A percentile compares a stretch with the other conserved stretches of the same genome.
Evolutionary conservation across 2,329 filamentous ascomycete genomes (phyloP).

Genomic region (Cordyceps cicadae): DNA sequence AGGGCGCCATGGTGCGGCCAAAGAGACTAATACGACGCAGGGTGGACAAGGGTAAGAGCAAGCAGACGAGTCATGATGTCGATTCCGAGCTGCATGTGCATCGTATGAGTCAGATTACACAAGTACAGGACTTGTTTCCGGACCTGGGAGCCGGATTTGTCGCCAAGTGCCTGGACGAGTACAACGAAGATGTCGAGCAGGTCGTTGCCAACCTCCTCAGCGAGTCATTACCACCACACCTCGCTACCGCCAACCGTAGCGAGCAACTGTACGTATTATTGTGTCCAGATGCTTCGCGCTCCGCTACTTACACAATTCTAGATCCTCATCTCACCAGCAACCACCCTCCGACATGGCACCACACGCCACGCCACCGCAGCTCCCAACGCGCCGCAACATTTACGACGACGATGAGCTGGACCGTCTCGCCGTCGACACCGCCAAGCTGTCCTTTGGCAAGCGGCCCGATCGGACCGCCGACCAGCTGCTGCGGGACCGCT

Average conservation of each 20-base stretch:
- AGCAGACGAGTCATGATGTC: conserved; percentile 29
- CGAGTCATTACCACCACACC: conserved; percentile 60
- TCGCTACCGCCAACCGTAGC: conserved; percentile 54
- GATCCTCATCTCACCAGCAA: conserved; percentile 20
- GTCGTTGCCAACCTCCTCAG: conserved; percentile 77
- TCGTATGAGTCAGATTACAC: conserved; percentile 73
- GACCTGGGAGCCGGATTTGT: conserved; percentile 79
- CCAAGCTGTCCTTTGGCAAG: conserved; percentile 73
- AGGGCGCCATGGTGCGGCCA: conserved; percentile 43
- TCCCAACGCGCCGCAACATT: conserved; percentile 59
- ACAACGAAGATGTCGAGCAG: conserved; percentile 66
- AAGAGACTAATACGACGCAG: conserved; percentile 45
- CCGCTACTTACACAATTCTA: conserved; percentile 12
- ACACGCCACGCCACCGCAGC: conserved; percentile 47
- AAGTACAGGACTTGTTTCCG: conserved; percentile 90
- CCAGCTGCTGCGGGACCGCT: conserved; percentile 57
- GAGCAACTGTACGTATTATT: conserved; percentile 52
- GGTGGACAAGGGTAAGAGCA: conserved; percentile 58
- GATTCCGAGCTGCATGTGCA: conserved; percentile 60
- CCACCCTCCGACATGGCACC: conserved; percentile 41
- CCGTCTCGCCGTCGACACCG: conserved; percentile 55
- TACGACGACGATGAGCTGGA: conserved; percentile 79
- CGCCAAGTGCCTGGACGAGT: conserved; percentile 69
- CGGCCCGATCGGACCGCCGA: conserved; percentile 59
- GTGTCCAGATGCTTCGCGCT: conserved; percentile 11